Percentiles rank a stretch among this genome's conserved stretches.
These are phyloP conservation scores for Pleurostoma richardsiae DNA, from an alignment of 2,329 filamentous ascomycete genomes.

Conservation along the genomic window DNA sequence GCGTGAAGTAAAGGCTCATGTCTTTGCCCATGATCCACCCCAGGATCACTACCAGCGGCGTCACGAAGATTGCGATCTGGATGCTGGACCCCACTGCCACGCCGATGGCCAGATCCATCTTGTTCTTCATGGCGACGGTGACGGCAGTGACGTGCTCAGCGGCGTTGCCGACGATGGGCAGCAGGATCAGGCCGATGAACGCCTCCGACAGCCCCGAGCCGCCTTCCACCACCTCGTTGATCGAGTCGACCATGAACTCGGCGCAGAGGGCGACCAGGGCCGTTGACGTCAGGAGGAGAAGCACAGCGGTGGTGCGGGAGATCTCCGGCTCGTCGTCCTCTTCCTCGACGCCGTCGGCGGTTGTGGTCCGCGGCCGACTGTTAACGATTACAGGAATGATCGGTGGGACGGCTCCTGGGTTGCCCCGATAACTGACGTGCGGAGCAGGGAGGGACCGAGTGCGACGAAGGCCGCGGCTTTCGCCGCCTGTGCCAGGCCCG, in stretches of 20 bases:
- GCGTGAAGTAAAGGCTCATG: constrained; percentile 65
- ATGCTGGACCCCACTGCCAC: constrained; percentile 57
- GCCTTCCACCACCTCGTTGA: constrained; percentile 47
- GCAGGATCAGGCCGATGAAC: constrained; percentile 56
- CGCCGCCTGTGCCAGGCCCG: background rate
- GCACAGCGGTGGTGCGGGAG: constrained; percentile 36
- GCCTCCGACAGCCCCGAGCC: constrained; percentile 44
- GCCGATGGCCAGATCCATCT: constrained; percentile 57
- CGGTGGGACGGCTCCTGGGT: constrained; percentile 17
- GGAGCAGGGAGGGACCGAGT: constrained; percentile 47
- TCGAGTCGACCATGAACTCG: constrained; percentile 56
- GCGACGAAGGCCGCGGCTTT: constrained; percentile 35
- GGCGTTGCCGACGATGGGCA: constrained; percentile 59
- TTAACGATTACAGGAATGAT: constrained; percentile 24
- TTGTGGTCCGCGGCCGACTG: constrained; percentile 10
- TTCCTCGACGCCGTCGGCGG: constrained; percentile 12
- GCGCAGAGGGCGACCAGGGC: constrained; percentile 54
- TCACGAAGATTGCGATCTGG: constrained; percentile 58
- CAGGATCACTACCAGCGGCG: constrained; percentile 54
- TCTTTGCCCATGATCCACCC: constrained; percentile 52
- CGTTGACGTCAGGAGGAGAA: constrained; percentile 48
- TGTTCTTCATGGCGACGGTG: constrained; percentile 53
- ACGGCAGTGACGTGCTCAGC: constrained; percentile 60
- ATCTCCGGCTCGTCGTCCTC: constrained; percentile 27
- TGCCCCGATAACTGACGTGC: constrained; percentile 11